Evolutionary conservation across 2,329 filamentous ascomycete genomes (phyloP), one percentile per base, ranked within the genome.

Genomic region (Talaromyces sp.): DNA sequence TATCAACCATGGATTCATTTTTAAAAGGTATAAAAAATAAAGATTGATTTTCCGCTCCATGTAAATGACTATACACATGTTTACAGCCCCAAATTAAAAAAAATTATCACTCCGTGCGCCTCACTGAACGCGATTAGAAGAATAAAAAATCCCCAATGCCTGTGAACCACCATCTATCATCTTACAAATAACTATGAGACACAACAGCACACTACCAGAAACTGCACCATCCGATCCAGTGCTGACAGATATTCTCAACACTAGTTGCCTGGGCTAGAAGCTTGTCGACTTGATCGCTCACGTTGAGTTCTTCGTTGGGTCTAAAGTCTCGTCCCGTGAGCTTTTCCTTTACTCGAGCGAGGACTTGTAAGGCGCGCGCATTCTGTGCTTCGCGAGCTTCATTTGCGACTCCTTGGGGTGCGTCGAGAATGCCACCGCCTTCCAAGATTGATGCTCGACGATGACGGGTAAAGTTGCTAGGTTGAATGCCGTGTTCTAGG

Each of bases 211-310:
- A 43, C 61, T 79, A 98, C 94, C 94, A 98, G 84, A 97, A 98
- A 79, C 92, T 96, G 80, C 94, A 98, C 94, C 94, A 98, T 68
- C 95, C 95, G 72, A 98, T 97, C 77, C 97, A 99, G 82, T 98
- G 95, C 83, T 98, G 95, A 76, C 95, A 99, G 67, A 99, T 82
- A 77, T 98, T 98, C 84, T 98, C 95, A 72, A 98, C 83, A 74
- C 95, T 97, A 7, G 95, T 99, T 24, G 95, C 95, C 82, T 99
- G 94, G 67, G 90, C 89, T 71, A 99, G 90, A 72, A 99, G 82
- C 77, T 96, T 94, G 78, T 97, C 94, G 5, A 99, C 96, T 80
- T 99, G 95, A 67, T 88, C 87, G 64, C 91, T 88, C 24, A 96
- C 88, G 65, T 88, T 89, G 68, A 99, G 84, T 79, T 98, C 94